These are phyloP conservation scores for Yamadazyma trypodendri DNA, from an alignment of 1,139 yeast genomes.

Conservation along the genomic window DNA sequence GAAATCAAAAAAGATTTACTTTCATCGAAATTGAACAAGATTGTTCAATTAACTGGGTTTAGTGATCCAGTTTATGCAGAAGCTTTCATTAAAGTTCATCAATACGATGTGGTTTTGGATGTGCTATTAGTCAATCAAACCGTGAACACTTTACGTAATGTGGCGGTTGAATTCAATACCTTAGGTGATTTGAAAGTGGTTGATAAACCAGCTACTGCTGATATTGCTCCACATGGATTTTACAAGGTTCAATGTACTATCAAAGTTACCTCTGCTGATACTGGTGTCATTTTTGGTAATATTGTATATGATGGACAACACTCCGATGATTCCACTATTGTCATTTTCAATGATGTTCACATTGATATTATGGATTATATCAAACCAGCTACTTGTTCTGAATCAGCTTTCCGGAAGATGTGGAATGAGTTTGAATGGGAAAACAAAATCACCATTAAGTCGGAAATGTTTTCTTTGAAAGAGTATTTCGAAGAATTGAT, in stretches of 20 bases:
- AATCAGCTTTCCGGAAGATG: slow-evolving; percentile 90
- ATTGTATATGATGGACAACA: slow-evolving; percentile 96
- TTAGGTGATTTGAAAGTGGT: slow-evolving; percentile 94
- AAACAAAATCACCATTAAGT: slow-evolving; percentile 89
- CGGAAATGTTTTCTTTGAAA: slow-evolving; percentile 65
- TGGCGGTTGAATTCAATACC: slow-evolving; percentile 94
- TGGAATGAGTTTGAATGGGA: slow-evolving; percentile 99
- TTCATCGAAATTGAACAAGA: slow-evolving; percentile 79
- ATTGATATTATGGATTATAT: slow-evolving; percentile 97
- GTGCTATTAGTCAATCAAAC: slow-evolving; percentile 95
- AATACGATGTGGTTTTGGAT: slow-evolving; percentile 92
- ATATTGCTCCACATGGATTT: slow-evolving; percentile 95
- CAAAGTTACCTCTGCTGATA: slow-evolving; percentile 95
- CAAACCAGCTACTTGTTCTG: slow-evolving; percentile 88
- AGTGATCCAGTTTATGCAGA: slow-evolving; percentile 98
- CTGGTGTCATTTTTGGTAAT: slow-evolving; percentile 96
- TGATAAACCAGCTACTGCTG: slow-evolving; percentile 89
- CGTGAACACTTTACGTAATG: slow-evolving; percentile 81
- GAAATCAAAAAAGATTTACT: slow-evolving; percentile 54
- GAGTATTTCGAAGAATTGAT: slow-evolving; percentile 77
- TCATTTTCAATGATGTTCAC: slow-evolving; percentile 90
- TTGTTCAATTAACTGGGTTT: slow-evolving; percentile 93
- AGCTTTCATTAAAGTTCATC: slow-evolving; percentile 92
- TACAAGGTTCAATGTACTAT: slow-evolving; percentile 85
- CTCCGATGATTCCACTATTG: slow-evolving; percentile 86